Evolutionary conservation across 1,139 yeast genomes (phyloP), one percentile per base, ranked within the genome.

Genomic region (Kodamaea plutei): DNA sequence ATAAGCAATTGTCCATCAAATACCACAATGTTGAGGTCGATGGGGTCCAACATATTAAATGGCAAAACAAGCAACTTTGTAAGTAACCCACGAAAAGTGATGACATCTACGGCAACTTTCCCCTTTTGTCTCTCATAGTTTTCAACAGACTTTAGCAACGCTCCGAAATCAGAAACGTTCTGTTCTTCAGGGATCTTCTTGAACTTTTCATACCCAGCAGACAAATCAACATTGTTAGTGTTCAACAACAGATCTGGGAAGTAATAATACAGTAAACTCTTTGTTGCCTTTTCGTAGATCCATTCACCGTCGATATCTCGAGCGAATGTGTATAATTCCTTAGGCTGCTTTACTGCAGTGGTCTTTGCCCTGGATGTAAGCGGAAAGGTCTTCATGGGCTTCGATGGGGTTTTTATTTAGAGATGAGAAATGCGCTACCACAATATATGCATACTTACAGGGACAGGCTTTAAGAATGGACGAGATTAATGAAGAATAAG

Each of bases 1-100:
- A 91, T 76, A 52, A 88, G 85, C n/a, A 91, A 56, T 47, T 87
- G 95, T 0, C 91, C 95, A 52, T 89, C 96, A 53, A 73, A 65
- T 3, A 61, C 56, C 12, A 87, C 73, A 6, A 84, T 58, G 40
- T 84, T 77, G 34, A 84, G 59, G 39, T 76, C 77, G 11, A 88
- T 56, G n/a, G 73, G 70, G 35, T 83, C 83, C 23, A 62, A 56
- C 19, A 55, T 45, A 33, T 70, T 69, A 45, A 72, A 78, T 0
- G 88, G 88, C 20, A 83, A 56, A 3, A 77, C 62, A 56, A 87
- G 59, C 15, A 87, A 51, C 41, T 71, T 74, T 26, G 89, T 71
- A 77, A 89, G 75, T 25, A 85, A 60, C 1, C 96, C 96, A 43
- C 97, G 67, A 70, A 85, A 85, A 0, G 96, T 79, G 25, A 91